Evolutionary conservation across 1,139 yeast species (phyloP), one percentile per base, ranked within the genome.

Genomic region (Lodderomyces oxycetoniae): DNA sequence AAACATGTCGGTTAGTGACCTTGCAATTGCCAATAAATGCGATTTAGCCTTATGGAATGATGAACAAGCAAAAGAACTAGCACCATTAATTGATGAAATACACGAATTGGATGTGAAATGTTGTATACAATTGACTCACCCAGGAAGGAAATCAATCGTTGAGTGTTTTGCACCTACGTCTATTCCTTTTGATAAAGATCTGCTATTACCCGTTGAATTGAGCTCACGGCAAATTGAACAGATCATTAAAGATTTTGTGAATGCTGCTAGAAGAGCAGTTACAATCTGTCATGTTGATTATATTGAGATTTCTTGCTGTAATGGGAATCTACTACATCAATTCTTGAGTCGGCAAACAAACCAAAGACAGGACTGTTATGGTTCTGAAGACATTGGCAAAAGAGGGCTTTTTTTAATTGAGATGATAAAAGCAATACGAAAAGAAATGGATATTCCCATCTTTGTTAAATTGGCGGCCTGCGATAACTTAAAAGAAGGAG

Each of bases 71-170:
- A 44, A 45, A 7, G 65, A 65, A 9, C 57, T 67, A 47, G 68
- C 62, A 42, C 57, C 61, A 26, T 58, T 78, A 35, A 77, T 69
- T 5, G 77, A 75, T 29, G 72, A 63, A 41, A 74, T 67, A 13
- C 84, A 77, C 49, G 51, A 71, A 2, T 74, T 73, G 39, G 63
- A 63, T 30, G 61, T 58, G 17, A 52, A 52, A 21, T 63, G 74
- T 39, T 82, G 79, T 26, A 55, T 74, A 31, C 83, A 77, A 50
- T 32, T 77, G 25, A 69, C 66, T 12, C 80, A 75, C 47, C 74
- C 71, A 25, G 81, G 81, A 28, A 63, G 79, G 44, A 72, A 71
- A 45, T 64, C 72, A 0, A 53, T 62, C 28, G 52, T 54, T 24
- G 56, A 64, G 10, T 53, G 51, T 13, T 44, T 70, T 19, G 77